phyloP scores from a whole-genome alignment of 257 asterid genomes.

The Euphrasia confusa region DNA sequence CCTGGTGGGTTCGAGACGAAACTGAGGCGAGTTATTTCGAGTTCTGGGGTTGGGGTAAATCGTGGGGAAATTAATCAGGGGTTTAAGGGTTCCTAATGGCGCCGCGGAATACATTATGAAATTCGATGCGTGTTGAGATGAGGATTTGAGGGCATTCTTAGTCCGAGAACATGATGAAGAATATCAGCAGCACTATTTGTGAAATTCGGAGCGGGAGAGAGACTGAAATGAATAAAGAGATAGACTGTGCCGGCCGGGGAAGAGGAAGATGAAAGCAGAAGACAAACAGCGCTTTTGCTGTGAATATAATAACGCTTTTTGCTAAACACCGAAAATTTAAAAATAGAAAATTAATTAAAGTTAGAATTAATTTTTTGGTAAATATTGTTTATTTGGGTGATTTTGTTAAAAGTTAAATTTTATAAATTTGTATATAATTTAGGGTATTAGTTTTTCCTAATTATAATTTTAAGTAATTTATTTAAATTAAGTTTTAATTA shows the following conservation, averaged over 20 bases:
- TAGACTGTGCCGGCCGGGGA: background rate
- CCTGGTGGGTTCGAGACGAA: slow-evolving; percentile 26
- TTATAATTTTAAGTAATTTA: no score
- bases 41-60: slow-evolving; percentile 32
- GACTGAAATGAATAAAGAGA: background rate
- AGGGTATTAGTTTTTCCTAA: no score
- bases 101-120: slow-evolving; percentile 37
- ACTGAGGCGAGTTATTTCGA: slow-evolving; percentile 15
- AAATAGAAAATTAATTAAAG: no score
- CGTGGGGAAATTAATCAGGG: slow-evolving; percentile 37
- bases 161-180: slow-evolving; percentile 3
- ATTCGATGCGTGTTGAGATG: background rate
- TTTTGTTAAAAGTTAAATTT: no score
- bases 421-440: no score
- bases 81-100: slow-evolving; percentile 33
- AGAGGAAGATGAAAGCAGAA: background rate
- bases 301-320: no score
- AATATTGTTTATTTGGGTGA: no score
- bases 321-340: background rate
- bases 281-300: background rate
- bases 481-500: no score
- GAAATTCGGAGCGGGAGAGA: background rate
- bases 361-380: no score
- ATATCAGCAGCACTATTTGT: background rate
- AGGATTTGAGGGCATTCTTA: slow-evolving; percentile 25